Evolutionary conservation across 768 basidiomycete species (phyloP), one percentile per base, ranked within the genome.

Genomic region (Xanthoconium purpureum): DNA sequence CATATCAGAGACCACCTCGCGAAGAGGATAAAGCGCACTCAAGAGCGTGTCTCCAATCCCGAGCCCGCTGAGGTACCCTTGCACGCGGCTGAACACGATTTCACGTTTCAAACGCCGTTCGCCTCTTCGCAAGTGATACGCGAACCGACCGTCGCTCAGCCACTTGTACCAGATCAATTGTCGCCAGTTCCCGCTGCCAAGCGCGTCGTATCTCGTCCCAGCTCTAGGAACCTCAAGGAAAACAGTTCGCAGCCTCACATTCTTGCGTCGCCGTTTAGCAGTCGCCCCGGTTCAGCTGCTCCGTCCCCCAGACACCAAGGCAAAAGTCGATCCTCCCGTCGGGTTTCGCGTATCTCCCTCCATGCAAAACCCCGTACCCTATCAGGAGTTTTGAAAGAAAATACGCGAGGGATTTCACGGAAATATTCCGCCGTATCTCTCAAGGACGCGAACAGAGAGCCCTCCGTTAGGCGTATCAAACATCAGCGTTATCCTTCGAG

Each of bases 211-310:
- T 74, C 77, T 55, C 73, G 75, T 57, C 76, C 73, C 43, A 69
- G 70, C 37, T 78, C 78, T 40, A 69, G 70, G 44, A 73, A 69
- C 39, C 66, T 76, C 55, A 78, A 77, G 54, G 77, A 78, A 58
- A 79, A 78, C 48, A 54, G 37, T 18, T 10, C 28, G 24, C 57
- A 54, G 37, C 56, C 67, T 54, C 68, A 56, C 20, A 29, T 45
- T 18, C 74, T 80, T 24, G 76, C 72, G 12, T 81, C 78, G 28
- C 80, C 81, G 2, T 82, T 80, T 60, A 71, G 64, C 48, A 79
- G 79, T 43, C 73, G 75, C 42, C 77, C 80, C 17, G 66, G 64
- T 36, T 81, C 81, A 50, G 65, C 71, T 42, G 54, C 67, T 30
- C 54, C 74, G 24, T 78, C 77, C 48, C 75, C 77, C 7, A 70